Base-by-base conservation (phyloP, 2,329 filamentous ascomycete genomes). In the Paramyrothecium roridum region DNA sequence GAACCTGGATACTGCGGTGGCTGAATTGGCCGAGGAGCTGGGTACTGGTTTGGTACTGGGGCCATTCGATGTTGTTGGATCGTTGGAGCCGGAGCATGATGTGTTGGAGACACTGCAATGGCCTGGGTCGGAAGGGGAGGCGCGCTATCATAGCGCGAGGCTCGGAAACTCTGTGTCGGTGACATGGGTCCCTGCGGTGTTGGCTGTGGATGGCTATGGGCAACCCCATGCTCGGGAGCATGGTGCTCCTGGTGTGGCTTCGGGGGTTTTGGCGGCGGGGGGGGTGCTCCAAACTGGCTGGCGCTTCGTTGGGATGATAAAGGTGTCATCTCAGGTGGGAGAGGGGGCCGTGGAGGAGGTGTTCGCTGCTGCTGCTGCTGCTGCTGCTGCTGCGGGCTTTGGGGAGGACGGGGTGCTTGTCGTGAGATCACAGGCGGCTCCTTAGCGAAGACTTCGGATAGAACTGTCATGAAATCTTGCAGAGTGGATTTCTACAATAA, bases 341-440 rank as follows among this genome's bases (percentile, higher is more conserved):
- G 77, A 53, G 89, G 89, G 56, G 89, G 89, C n/a, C 89, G 72
- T 13, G 87, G 86, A 33, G 89, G 88, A 50, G 86, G 85, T 55
- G 78, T 75, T 26, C 67, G 75, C 49, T 43, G 37, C 37, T 43
- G 37, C n/a, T 68, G 59, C 19, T 63, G 58, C 54, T 59, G 61
- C 34, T 61, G 19, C 49, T 54, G 23, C 52, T 52, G 23, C 71
- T 40, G 61, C 50, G 60, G 66, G 54, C 57, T 67, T 55, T 62
- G 69, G 21, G 72, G 68, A n/a, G 73, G 65, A 16, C 70, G 71
- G 48, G 79, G 76, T 64, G 81, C 80, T 60, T 86, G 86, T 62
- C 86, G 87, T 34, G 92, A 86, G 57, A 95, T 86, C 3, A 98
- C 90, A 0, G 95, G 95, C 10, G 95, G 95, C 66, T 99, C 95